Conservation (phyloP, 768 basidiomycete species). For the Russula griseocarnosa region DNA sequence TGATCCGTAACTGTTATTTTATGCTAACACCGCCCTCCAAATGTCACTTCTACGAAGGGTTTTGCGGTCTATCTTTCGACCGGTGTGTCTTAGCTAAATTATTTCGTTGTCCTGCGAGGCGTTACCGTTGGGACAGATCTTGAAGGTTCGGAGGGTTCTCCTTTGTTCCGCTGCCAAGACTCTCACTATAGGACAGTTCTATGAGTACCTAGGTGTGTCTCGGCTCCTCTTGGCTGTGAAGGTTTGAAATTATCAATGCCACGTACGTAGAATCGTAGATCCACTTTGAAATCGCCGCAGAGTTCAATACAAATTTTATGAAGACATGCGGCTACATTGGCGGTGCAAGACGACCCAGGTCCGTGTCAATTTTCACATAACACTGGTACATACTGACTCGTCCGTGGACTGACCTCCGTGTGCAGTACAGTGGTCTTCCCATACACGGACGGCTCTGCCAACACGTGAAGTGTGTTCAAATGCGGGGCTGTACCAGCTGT, state of each 20-base stretch:
- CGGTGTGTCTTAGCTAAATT: too few relatives aligned
- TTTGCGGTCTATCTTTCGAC: too few relatives aligned
- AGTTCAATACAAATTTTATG: conserved; percentile 23
- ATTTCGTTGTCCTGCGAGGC: conserved; percentile 1
- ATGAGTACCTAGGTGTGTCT: conserved; percentile 25
- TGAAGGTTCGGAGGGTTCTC: conserved; percentile 19
- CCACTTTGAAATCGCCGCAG: conserved; percentile 19
- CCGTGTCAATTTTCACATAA: not conserved
- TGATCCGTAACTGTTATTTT: too few relatives aligned
- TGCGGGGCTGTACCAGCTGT: conserved; percentile 11
- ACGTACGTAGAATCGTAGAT: too few relatives aligned
- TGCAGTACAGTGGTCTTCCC: conserved; percentile 27
- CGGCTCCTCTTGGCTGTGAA: not conserved
- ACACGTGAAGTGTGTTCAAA: conserved; percentile 20
- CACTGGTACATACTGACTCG: conserved; percentile 4
- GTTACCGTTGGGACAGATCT: conserved; percentile 22
- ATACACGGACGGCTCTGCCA: conserved; percentile 22
- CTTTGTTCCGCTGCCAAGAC: not conserved
- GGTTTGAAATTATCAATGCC: not conserved
- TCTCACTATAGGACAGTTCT: conserved; percentile 23
- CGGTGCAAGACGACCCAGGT: conserved; percentile 26
- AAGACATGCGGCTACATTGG: conserved; percentile 26
- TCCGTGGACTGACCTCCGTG: not conserved
- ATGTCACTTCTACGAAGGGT: too few relatives aligned
- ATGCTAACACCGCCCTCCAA: too few relatives aligned